Evolutionary conservation across 192 early-diverging fungal species (phyloP), one percentile per base, ranked within the genome.

Genomic region (Gonapodya sp.): DNA sequence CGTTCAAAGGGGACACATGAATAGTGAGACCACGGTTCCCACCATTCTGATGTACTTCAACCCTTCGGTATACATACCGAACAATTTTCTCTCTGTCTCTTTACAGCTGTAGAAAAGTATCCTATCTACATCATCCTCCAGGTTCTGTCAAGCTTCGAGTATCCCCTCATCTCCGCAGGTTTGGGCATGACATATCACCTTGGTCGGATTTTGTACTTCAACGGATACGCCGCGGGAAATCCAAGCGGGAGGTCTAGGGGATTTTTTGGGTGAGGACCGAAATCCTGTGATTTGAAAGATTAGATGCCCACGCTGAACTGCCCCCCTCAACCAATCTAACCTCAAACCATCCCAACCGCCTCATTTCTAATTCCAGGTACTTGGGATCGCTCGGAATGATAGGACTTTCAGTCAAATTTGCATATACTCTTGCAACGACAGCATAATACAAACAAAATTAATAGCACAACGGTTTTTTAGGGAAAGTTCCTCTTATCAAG

Each of bases 151-250:
- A 33, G 18, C 8, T 77, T 32, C 34, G 75, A 77, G 34, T 77
- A 77, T 77, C 75, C 75, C 75, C 75, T 77, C 31, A 31, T 77
- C 34, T 77, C 75, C 18, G 34, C 75, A 16, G 75, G 75, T 8
- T 8, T 34, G 30, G 75, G 75, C 34, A 2, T 77, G 18, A 2
- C 34, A 8, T 77, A 32, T 33, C 75, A 32, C 2, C 8, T 31
- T 16, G 75, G 75, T 32, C 18, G 75, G 75, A 31, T 77, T 33
- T 77, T 34, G 8, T 77, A 77, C 31, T 16, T 77, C 8, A 16
- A 33, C 75, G 75, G 75, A 14, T 77, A 77, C 75, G 2, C 75
- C 18, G 2, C 2, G 31, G 75, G 75, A 2, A 33, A 77, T 31
- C 75, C 75, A 18, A 77, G 34, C 18, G 34, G 34, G 30, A 2